Percentiles rank a stretch among this genome's conserved stretches.
These are phyloP conservation scores for Azolla pinnata DNA, from an alignment of 75 land plant species.

Conservation along the genomic window DNA sequence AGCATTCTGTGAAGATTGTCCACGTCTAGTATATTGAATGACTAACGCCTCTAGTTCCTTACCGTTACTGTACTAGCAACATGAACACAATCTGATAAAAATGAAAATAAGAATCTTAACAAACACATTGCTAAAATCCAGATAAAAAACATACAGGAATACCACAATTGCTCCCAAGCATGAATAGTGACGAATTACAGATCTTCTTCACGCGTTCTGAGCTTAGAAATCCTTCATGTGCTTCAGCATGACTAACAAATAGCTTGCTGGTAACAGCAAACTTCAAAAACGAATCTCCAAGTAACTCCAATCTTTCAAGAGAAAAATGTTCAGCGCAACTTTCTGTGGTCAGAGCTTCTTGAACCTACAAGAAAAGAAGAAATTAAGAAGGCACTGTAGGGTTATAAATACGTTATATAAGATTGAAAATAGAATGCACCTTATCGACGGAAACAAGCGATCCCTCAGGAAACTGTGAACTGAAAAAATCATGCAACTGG, in stretches of 20 bases:
- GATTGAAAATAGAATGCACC: too few species aligned
- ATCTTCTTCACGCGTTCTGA: constrained; percentile 45
- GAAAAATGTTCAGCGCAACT: constrained; percentile 73
- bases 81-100: too few species aligned
- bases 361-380: constrained; percentile 39
- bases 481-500: constrained; percentile 45
- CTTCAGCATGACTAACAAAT: constrained; percentile 45
- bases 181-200: constrained; percentile 58
- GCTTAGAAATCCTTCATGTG: constrained; percentile 81
- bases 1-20: too few species aligned
- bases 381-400: too few species aligned
- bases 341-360: constrained; percentile 85
- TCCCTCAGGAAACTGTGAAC: constrained; percentile 51
- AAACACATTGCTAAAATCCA: too few species aligned
- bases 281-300: constrained; percentile 94
- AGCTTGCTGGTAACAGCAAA: constrained; percentile 70
- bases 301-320: constrained; percentile 80
- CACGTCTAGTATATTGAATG: too few species aligned
- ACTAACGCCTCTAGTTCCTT: too few species aligned
- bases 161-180: constrained; percentile 43
- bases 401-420: too few species aligned
- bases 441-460: constrained; percentile 37
- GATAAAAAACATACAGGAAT: constrained; percentile 46
- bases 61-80: too few species aligned
- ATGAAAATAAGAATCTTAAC: too few species aligned